A percentile compares a stretch with the other conserved stretches of the same genome.
Evolutionary conservation across 345 rosid genomes (phyloP).

Genomic region (Salix exigua): DNA sequence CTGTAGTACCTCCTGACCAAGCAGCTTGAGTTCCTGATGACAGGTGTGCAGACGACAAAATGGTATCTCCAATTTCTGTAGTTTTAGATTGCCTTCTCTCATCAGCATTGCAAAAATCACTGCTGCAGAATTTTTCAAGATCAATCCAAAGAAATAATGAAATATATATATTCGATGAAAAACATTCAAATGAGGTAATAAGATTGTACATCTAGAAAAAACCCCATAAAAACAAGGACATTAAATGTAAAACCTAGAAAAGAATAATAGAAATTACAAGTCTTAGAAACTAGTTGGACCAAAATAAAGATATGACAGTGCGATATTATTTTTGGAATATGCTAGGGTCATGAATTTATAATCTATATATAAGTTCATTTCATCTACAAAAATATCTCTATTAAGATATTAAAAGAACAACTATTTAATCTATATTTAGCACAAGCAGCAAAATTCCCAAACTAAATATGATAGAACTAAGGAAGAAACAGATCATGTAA

Average conservation of each 20-base stretch:
- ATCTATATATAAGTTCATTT: no score
- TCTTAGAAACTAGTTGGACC: no score
- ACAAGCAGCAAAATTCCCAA: no score
- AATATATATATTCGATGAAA: not conserved
- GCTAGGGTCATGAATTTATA: no score
- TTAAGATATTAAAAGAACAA: no score
- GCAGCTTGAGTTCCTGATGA: constrained; percentile 22
- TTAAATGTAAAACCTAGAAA: no score
- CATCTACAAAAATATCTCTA: no score
- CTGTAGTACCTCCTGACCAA: constrained; percentile 24
- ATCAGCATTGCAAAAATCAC: constrained; percentile 35
- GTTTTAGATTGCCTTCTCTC: constrained; percentile 23
- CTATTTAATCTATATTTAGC: no score
- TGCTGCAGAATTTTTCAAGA: constrained; percentile 14
- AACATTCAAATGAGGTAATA: not conserved
- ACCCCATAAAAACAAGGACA: no score
- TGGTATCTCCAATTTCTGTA: constrained; percentile 20
- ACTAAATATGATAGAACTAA: not conserved
- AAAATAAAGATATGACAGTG: no score
- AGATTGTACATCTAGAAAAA: not conserved
- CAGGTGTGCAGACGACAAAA: constrained; percentile 22
- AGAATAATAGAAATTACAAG: no score
- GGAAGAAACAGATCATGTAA: not conserved
- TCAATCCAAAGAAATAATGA: not conserved
- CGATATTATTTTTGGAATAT: no score